Base-by-base conservation (phyloP, 345 rosid genomes). In the Brassica carinata region DNA sequence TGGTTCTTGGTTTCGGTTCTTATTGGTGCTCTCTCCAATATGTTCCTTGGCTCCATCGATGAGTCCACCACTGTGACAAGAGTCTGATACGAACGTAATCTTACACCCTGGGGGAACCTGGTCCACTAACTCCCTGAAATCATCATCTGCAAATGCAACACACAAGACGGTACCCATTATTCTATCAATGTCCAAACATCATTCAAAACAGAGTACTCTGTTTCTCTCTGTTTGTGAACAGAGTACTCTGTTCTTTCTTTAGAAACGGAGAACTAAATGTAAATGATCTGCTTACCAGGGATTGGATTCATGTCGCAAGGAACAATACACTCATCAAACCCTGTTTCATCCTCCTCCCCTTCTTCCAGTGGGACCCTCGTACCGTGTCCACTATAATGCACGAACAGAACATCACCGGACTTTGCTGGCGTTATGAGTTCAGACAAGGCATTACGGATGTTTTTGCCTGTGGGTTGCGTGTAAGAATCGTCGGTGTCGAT, bases 371-470 rank as follows among this genome's bases (percentile, higher is more conserved):
- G 98, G 18, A 95, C 87, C 82, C 99, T 88, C 5, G 94, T 91
- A 63, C 97, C 99, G 33, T 93, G 99, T 27, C 99, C 99, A 74
- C 98, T 95, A 83, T 85, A 95, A 77, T 95, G 99, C 27, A 93
- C 92, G 65, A 91, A 89, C 19, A 93, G 83, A 23, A 86, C 57
- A 67, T 95, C 97, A 7, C 90, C 93, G 1, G 88, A 71, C 67
- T 85, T 76, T 0, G 96, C 97, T 3, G 92, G 82, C 8, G 80
- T 71, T 45, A 90, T 65, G 18, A 95, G 93, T 19, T 86, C 75
- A 17, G 40, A 40, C 68, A 95, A 74, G 14, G 95, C 91, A 15
- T 67, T 72, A 29, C 94, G 89, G 58, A 95, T 87, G 84, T 92
- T 95, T 72, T 82, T 89, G 67, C 99, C 98, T 2, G 97, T 95